Percentiles rank a stretch among this genome's conserved stretches.
Evolutionary conservation across 164 flowering plant species (phyloP).

Genomic region (Magnolia officinalis): DNA sequence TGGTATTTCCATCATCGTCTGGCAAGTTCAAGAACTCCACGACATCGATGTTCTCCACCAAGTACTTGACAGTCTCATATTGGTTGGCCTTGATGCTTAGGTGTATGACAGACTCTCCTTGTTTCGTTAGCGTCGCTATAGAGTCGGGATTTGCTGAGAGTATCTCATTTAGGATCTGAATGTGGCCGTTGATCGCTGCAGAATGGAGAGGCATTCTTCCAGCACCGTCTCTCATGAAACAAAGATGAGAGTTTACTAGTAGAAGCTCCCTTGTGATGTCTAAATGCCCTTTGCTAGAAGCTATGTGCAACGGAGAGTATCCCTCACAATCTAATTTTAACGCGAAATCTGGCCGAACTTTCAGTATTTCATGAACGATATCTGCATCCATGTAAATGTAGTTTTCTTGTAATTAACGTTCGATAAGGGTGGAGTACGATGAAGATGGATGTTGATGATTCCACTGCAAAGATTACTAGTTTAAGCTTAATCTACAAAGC

Average conservation of each 20-base stretch:
- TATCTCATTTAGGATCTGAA: not conserved
- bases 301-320: slow-evolving; percentile 6
- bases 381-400: not conserved
- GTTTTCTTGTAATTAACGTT: no score
- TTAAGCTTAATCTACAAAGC: no score
- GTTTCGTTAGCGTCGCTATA: not conserved
- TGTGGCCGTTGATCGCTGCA: not conserved
- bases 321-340: not conserved
- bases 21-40: not conserved
- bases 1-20: not conserved
- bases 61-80: not conserved
- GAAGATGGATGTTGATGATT: no score
- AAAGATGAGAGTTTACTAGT: not conserved
- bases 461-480: no score
- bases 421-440: no score
- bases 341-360: not conserved
- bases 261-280: slow-evolving; percentile 2
- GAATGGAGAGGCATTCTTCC: not conserved
- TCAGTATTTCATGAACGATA: not conserved
- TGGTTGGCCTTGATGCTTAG: slow-evolving; percentile 1
- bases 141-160: not conserved
- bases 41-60: not conserved
- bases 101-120: not conserved
- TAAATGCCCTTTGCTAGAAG: not conserved
- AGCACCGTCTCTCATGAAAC: not conserved